These are phyloP conservation scores for Linderina pennispora DNA, from an alignment of 192 early-diverging fungal species.

Conservation along the genomic window DNA sequence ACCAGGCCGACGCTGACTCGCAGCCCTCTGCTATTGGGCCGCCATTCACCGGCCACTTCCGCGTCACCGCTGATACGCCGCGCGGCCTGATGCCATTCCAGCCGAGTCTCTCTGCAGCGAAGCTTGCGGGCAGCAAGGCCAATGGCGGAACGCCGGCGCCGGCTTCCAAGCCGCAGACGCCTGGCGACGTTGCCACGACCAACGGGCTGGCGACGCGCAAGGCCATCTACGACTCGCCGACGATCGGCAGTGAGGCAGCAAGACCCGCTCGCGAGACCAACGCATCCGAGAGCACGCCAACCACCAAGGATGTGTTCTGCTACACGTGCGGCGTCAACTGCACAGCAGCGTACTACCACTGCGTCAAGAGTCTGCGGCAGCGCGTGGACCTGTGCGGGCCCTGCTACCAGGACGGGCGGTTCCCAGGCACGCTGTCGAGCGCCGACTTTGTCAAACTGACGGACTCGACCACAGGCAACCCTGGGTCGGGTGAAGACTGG, in stretches of 20 bases:
- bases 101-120: constrained; percentile 42
- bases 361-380: constrained; percentile 54
- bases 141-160: constrained; percentile 22
- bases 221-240: constrained; percentile 52
- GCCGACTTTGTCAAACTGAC: constrained; percentile 84
- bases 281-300: constrained; percentile 12
- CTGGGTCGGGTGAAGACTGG: constrained; percentile 63
- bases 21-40: constrained; percentile 88
- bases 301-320: constrained; percentile 56
- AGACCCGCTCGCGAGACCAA: constrained; percentile 40
- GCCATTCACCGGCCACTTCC: constrained; percentile 96
- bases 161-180: constrained; percentile 4
- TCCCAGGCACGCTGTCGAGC: constrained; percentile 71
- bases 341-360: constrained; percentile 73
- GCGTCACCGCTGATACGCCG: constrained; percentile 93
- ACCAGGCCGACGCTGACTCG: constrained; percentile 92
- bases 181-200: too few relatives aligned
- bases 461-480: constrained; percentile 9
- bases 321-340: constrained; percentile 83
- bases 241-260: constrained; percentile 25
- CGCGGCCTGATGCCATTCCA: constrained; percentile 86
- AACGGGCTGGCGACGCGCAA: constrained; percentile 48
- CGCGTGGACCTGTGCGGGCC: constrained; percentile 74
- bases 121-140: constrained; percentile 10
- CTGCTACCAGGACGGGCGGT: constrained; percentile 92